Base-by-base conservation (phyloP, 768 basidiomycete species). In the Albatrellus ellisii region DNA sequence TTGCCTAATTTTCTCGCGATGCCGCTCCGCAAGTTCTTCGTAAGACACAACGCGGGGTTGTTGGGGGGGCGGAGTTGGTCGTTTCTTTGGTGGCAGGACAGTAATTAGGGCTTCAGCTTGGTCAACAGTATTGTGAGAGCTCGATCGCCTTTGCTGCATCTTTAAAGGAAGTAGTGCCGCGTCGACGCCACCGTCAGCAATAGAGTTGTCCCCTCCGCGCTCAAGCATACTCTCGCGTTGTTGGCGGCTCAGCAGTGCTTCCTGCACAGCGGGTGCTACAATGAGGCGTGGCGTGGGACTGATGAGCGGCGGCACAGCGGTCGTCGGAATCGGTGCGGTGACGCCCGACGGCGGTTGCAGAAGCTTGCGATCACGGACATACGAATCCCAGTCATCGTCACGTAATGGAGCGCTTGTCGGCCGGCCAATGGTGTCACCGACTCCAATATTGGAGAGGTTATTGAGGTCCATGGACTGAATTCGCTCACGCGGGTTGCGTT, bases 21-120 rank as follows among this genome's bases (percentile, higher is more conserved):
- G 90, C 14, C 89, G 69, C 50, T 88, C 85, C 36, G 75, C 78
- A 25, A 94, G 67, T 56, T 94, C 88, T 59, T 92, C 90, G 56
- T 84, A 87, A 2, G 89, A 88, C 44, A 76, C 73, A 21, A 79
- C 72, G 12, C 82, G 77, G 29, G 64, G 59, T 20, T 67, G 62
- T 2, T 74, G 65, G 18, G 63, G 63, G 49, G 74, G 73, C 9
- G 78, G 75, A 27, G 59, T 48, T 14, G 58, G 57, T 11, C 58
- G 56, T 4, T 47, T 36, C 42, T 58, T 62, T 12, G 73, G 72
- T 26, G 73, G 71, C 32, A 72, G 53, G 31, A 67, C 58, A 15
- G 62, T 66, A 18, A 62, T 59, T 0, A 71, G 53, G 51, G 64
- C 26, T 64, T 72, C 52, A 15, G 47, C 39, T 8, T 33, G n/a